Evolutionary conservation across 305 asterid species (phyloP), one percentile per base, ranked within the genome.

Genomic region (Plantago coronopus): DNA sequence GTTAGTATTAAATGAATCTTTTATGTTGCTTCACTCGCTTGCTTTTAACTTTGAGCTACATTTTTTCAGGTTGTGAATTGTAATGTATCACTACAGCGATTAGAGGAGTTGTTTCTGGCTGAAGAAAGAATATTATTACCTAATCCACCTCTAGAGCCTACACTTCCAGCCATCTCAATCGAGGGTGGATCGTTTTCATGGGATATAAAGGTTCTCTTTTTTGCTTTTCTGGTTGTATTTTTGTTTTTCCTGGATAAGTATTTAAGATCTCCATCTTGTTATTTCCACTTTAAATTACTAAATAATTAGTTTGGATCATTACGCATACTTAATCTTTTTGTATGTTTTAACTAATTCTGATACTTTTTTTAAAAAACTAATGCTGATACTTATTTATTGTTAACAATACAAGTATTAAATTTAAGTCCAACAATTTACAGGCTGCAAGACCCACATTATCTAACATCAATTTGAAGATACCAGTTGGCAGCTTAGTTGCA

Each of bases 111-210:
- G 71, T 81, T 93, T 22, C 83, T 87, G 63, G 89, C 91, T 59
- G 96, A 89, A 68, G 99, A 89, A 83, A 87, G 97, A 76, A 67
- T 72, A 40, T 80, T 93, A 65, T 79, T 80, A 54, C 97, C 99
- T 62, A 89, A 93, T 76, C 95, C 95, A 55, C 91, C 96, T 64
- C 88, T 83, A 72, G 94, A 82, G 50, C 89, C 81, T 40, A 76
- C 69, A 31, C 86, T 79, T 59, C 96, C 99, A 42, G 96, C 97
- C 66, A 83, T 93, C 72, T 89, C 96, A 68, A 80, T 93, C 64
- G 82, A 78, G 85, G 81, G 71, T 57, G 95, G 89, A 70, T 65
- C 50, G 76, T 93, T 93, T 79, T 87, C 95, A 37, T 93, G 99
- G 97, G 91, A 89, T 78, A 74, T 89, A 63, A 76, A 89, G 97